Base-by-base conservation (phyloP, 169 alveolate species). In the Eimeria falciformis region DNA sequence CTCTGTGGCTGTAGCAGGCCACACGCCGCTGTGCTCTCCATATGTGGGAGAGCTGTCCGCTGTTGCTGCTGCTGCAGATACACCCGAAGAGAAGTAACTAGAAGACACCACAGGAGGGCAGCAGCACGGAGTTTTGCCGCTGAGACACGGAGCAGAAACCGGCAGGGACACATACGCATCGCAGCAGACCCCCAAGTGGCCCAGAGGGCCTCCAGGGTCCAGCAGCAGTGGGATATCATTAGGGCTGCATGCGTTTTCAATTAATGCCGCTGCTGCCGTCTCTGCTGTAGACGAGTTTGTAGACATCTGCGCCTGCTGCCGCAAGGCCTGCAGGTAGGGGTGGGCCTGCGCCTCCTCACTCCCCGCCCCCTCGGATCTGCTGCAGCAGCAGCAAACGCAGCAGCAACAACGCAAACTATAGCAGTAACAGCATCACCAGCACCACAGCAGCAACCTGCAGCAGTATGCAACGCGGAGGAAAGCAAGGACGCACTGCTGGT, bases 201-300 rank as follows among this genome's bases (percentile, higher is more conserved):
- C 91, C 5, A 84, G 83, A 25, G 91, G 91, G 33, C 91, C 91
- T 29, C 56, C 91, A 11, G 83, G 81, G 21, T 84, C 91, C 29
- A 84, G 53, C 83, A 84, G 83, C 83, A 84, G 55, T 2, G 91
- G 91, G 37, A 84, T 69, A 21, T 79, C 73, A 47, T 53, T 73
- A 7, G 88, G 84, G 62, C 84, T 75, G 84, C 65, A 43, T 75
- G 84, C 88, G 73, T 7, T 29, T 29, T 50, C 88, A 18, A 53
- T 53, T 79, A 46, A 46, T 53, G 88, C 88, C 5, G 71, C 88
- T 25, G 68, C 50, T 53, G 53, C 47, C 53, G 68, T 73, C 25
- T 69, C 53, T n/a, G 88, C 86, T 40, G 55, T 33, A 7, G 65
- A 2, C 11, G 53, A 79, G 29, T 47, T 55, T 1, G 73, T 25